These are phyloP conservation scores for Aspergillus versicolor DNA, from an alignment of 2,329 filamentous ascomycete genomes.

Conservation along the genomic window DNA sequence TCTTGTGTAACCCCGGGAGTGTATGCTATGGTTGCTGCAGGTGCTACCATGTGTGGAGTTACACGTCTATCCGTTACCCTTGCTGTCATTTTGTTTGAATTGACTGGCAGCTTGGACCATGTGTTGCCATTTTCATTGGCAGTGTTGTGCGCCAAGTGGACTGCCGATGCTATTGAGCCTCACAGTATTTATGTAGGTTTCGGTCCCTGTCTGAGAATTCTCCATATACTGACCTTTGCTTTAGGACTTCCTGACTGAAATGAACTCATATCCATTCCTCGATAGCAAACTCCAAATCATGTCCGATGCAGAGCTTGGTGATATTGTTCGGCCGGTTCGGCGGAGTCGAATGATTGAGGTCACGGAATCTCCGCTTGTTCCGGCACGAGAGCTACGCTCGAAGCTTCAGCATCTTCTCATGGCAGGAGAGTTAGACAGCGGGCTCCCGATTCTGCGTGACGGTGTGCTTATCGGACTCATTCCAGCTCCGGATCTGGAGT, in stretches of 20 bases:
- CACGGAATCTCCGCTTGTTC: constrained; percentile 74
- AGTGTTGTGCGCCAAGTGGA: constrained; percentile 97
- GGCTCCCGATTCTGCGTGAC: constrained; percentile 79
- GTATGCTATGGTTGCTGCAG: constrained; percentile 90
- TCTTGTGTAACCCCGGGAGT: constrained; percentile 95
- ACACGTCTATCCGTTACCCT: constrained; percentile 90
- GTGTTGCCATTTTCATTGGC: constrained; percentile 91
- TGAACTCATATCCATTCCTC: constrained; percentile 98
- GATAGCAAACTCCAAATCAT: constrained; percentile 92
- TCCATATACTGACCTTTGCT: constrained; percentile 17
- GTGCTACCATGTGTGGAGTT: constrained; percentile 96
- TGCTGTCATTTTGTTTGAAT: constrained; percentile 91
- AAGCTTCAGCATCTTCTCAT: constrained; percentile 81
- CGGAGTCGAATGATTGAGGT: constrained; percentile 85
- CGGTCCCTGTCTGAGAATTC: not conserved
- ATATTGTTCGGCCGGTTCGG: constrained; percentile 76
- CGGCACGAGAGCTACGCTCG: constrained; percentile 70
- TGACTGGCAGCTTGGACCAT: constrained; percentile 92
- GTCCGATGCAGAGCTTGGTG: constrained; percentile 83
- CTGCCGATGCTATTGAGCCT: constrained; percentile 90
- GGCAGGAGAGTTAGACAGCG: constrained; percentile 87
- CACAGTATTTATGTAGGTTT: constrained; percentile 79
- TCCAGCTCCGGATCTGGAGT: constrained; percentile 90
- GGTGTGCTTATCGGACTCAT: constrained; percentile 84
- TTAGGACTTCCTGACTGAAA: constrained; percentile 87